Conservation (phyloP, 1,284 basidiomycete species). For the Cutaneotrichosporon sp. region DNA sequence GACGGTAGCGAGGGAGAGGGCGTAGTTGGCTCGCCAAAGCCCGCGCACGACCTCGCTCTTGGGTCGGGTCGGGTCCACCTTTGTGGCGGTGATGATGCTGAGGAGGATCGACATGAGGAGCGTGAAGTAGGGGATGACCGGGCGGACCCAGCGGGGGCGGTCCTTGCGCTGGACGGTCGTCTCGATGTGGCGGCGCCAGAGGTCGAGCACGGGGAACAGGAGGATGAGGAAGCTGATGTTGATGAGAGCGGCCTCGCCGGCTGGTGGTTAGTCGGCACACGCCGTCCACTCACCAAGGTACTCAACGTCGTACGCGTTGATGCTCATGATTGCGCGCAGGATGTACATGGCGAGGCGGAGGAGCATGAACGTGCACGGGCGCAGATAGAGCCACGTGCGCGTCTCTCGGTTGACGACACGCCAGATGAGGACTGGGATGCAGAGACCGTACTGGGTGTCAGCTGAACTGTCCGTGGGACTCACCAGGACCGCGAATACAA, state of each 20-base stretch:
- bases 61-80: slow-evolving; percentile 1
- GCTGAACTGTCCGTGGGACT: slow-evolving; percentile 14
- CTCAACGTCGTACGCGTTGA: slow-evolving; percentile 25
- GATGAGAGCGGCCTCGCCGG: slow-evolving; percentile 38
- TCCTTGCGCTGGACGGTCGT: slow-evolving; percentile 6
- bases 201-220: slow-evolving; percentile 32
- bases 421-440: slow-evolving; percentile 29
- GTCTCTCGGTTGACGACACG: slow-evolving; percentile 19
- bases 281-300: slow-evolving; percentile 24
- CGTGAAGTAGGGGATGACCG: slow-evolving; percentile 5
- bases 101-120: slow-evolving; percentile 33
- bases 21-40: slow-evolving; percentile 27
- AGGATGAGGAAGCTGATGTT: slow-evolving; percentile 39
- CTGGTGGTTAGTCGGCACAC: slow-evolving; percentile 10
- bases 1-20: slow-evolving; percentile 31
- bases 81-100: slow-evolving; percentile 21
- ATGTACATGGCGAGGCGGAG: slow-evolving; percentile 30
- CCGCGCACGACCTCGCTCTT: slow-evolving; percentile 21
- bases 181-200: slow-evolving; percentile 33
- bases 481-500: slow-evolving; percentile 37
- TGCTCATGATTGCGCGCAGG: slow-evolving; percentile 36
- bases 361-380: slow-evolving; percentile 34
- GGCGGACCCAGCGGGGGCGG: slow-evolving; percentile 14
- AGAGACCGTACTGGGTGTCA: slow-evolving; percentile 28
- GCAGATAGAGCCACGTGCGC: slow-evolving; percentile 31